Percentiles rank a stretch among this genome's conserved stretches.
phyloP scores from a whole-genome alignment of 2,329 filamentous ascomycete species.

The Alternaria metachromatica region DNA sequence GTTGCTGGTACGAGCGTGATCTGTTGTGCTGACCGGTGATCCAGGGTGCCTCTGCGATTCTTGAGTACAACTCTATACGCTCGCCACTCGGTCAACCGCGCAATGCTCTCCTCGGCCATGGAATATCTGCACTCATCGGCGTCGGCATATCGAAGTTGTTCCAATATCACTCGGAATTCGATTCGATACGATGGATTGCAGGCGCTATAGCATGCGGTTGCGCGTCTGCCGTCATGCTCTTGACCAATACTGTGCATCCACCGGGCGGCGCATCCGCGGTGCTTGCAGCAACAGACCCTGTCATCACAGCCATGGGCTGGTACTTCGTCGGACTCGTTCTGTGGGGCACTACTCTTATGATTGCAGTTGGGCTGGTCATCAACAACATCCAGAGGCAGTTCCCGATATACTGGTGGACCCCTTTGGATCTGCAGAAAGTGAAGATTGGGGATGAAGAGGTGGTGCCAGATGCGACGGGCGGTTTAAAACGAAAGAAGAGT shows the following conservation, averaged over 20 bases:
- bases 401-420: slow-evolving; percentile 59
- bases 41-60: slow-evolving; percentile 55
- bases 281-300: slow-evolving; percentile 51
- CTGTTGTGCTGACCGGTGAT: slow-evolving; percentile 2
- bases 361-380: slow-evolving; percentile 50
- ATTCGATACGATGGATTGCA: slow-evolving; percentile 53
- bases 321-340: slow-evolving; percentile 53
- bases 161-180: slow-evolving; percentile 47
- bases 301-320: slow-evolving; percentile 55
- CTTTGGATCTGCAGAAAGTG: slow-evolving; percentile 41
- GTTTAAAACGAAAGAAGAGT: slow-evolving; percentile 25
- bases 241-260: slow-evolving; percentile 58
- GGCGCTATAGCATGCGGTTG: slow-evolving; percentile 53
- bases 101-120: slow-evolving; percentile 55
- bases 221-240: slow-evolving; percentile 54
- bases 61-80: slow-evolving; percentile 57
- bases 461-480: slow-evolving; percentile 26
- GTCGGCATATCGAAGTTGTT: slow-evolving; percentile 56
- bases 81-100: slow-evolving; percentile 58
- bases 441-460: slow-evolving; percentile 33
- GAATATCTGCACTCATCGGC: slow-evolving; percentile 53
- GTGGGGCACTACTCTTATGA: slow-evolving; percentile 52
- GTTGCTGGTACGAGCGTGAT: not conserved
- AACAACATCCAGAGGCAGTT: slow-evolving; percentile 58
- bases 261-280: slow-evolving; percentile 59